Evolutionary conservation across 805 yeast species (phyloP).

Genomic region (Yarrowia deformans): DNA sequence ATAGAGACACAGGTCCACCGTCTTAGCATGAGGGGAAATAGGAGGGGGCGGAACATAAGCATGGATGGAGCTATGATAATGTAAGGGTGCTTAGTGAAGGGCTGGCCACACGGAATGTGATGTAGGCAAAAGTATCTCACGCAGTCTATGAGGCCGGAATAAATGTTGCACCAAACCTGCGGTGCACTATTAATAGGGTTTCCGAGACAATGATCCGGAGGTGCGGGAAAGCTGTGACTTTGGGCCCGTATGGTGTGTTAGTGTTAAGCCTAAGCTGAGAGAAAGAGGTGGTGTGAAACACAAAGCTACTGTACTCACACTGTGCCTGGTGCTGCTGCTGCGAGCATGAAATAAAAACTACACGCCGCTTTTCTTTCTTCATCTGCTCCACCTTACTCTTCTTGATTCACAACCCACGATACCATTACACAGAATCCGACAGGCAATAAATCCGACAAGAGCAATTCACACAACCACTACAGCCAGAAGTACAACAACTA

Average conservation of each 20-base stretch:
- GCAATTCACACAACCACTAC: not conserved
- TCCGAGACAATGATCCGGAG: constrained; percentile 21
- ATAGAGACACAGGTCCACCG: not conserved
- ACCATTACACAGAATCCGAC: not conserved
- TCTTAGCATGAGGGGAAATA: constrained; percentile 22
- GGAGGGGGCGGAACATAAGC: not conserved
- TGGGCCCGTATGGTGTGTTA: constrained; percentile 11
- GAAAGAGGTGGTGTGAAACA: constrained; percentile 28
- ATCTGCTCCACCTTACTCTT: constrained; percentile 1
- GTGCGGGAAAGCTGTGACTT: constrained; percentile 5
- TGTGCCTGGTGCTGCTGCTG: not conserved
- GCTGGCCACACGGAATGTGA: not conserved
- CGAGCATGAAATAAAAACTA: constrained; percentile 15
- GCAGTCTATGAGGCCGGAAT: not conserved
- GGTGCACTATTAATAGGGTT: constrained; percentile 12
- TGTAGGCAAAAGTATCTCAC: no score
- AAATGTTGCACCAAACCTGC: constrained; percentile 13
- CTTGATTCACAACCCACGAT: not conserved
- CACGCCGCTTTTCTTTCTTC: not conserved
- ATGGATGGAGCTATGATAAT: constrained; percentile 16
- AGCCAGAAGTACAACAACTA: not conserved
- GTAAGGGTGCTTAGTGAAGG: constrained; percentile 18
- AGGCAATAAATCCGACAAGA: not conserved
- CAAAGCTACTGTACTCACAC: constrained; percentile 1
- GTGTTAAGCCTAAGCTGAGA: constrained; percentile 20